These are phyloP conservation scores for Aspergillus arachidicola DNA, from an alignment of 2,329 filamentous ascomycete genomes.

Conservation along the genomic window DNA sequence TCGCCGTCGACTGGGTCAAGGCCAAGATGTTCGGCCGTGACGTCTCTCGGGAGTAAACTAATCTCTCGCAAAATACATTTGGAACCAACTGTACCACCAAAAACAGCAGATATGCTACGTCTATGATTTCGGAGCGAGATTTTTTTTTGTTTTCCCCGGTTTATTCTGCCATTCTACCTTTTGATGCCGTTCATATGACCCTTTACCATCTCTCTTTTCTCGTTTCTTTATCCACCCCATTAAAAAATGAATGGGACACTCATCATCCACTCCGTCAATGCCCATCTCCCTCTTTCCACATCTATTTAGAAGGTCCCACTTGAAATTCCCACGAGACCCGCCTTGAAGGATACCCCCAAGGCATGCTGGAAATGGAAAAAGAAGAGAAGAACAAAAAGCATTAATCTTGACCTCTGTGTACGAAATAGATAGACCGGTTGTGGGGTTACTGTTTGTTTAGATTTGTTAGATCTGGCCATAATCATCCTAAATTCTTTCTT, in stretches of 20 bases:
- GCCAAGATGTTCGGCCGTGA: slow-evolving; percentile 96
- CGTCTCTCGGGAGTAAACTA: slow-evolving; percentile 58
- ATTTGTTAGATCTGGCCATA: slow-evolving; percentile 19
- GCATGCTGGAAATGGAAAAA: neutral
- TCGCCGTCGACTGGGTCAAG: slow-evolving; percentile 94
- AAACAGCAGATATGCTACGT: slow-evolving; percentile 17
- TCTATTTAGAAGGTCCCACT: neutral
- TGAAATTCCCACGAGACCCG: neutral
- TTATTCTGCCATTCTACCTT: slow-evolving; percentile 4
- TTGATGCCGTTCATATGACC: slow-evolving; percentile 21
- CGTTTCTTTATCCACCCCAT: slow-evolving; percentile 13
- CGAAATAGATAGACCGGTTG: slow-evolving; percentile 34
- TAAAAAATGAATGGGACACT: neutral
- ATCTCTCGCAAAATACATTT: slow-evolving; percentile 13
- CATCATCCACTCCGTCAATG: neutral
- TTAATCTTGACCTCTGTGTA: slow-evolving; percentile 14
- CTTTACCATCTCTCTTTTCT: slow-evolving; percentile 15
- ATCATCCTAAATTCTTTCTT: slow-evolving; percentile 11
- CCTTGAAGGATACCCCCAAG: neutral
- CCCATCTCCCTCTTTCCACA: neutral
- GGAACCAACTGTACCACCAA: slow-evolving; percentile 18
- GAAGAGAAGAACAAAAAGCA: neutral
- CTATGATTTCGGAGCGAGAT: slow-evolving; percentile 22
- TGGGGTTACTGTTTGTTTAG: slow-evolving; percentile 20
- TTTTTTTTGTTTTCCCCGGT: slow-evolving; percentile 1